These are phyloP conservation scores for Cytospora mali DNA, from an alignment of 2,329 filamentous ascomycete genomes.

Conservation along the genomic window DNA sequence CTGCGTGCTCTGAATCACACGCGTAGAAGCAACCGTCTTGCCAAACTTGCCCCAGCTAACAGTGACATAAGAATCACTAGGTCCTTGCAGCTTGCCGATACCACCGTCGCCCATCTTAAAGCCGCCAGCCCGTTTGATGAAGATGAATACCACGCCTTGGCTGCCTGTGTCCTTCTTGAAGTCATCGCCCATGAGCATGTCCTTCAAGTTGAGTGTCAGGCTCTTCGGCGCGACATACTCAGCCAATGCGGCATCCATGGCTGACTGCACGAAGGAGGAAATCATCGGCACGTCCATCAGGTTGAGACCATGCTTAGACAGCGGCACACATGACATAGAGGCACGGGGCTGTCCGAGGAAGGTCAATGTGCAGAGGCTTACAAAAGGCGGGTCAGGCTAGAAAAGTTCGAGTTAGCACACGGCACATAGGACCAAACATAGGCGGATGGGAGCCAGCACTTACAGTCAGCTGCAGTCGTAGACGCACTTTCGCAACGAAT, in stretches of 20 bases:
- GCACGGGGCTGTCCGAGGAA: conserved; percentile 77
- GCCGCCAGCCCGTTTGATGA: conserved; percentile 66
- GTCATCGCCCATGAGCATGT: conserved; percentile 77
- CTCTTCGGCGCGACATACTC: conserved; percentile 79
- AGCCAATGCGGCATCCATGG: conserved; percentile 72
- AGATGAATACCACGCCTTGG: conserved; percentile 66
- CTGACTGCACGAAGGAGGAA: conserved; percentile 73
- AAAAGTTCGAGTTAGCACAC: neutral
- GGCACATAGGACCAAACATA: neutral
- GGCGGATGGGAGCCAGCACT: neutral
- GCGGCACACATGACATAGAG: conserved; percentile 68
- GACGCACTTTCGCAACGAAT: conserved; percentile 68
- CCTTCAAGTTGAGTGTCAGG: conserved; percentile 72
- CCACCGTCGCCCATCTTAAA: conserved; percentile 73
- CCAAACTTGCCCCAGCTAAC: conserved; percentile 80
- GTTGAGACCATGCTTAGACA: conserved; percentile 70
- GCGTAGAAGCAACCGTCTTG: conserved; percentile 67
- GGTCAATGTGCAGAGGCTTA: conserved; percentile 72
- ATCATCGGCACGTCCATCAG: conserved; percentile 77
- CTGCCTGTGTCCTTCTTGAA: conserved; percentile 75
- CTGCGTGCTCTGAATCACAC: conserved; percentile 66
- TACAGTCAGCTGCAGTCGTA: conserved; percentile 68
- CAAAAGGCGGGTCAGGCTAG: conserved; percentile 72
- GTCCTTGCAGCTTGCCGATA: conserved; percentile 62
- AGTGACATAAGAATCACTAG: conserved; percentile 71